phyloP scores from a whole-genome alignment of 257 asterid species.

The Craterostigma plantagineum region DNA sequence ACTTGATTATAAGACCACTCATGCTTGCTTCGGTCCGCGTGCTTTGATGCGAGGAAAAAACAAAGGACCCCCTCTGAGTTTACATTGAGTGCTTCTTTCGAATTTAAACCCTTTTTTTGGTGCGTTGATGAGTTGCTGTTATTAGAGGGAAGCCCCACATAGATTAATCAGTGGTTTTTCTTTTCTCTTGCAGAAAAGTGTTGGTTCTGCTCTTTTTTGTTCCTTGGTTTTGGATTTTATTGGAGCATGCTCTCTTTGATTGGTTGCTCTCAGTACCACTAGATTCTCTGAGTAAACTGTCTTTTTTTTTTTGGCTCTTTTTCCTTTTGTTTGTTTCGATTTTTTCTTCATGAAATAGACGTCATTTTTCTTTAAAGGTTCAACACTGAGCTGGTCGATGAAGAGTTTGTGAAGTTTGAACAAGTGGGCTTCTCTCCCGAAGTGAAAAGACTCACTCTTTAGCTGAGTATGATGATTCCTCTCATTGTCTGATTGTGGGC shows the following conservation, averaged over 20 bases:
- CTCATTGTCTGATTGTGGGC: constrained; percentile 1
- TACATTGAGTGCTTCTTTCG: not conserved
- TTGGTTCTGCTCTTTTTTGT: constrained; percentile 18
- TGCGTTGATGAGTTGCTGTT: constrained; percentile 19
- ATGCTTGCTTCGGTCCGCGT: constrained; percentile 80
- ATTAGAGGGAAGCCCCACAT: constrained; percentile 45
- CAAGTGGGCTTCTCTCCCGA: constrained; percentile 6
- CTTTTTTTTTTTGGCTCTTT: constrained; percentile 13
- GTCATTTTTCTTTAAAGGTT: constrained; percentile 3
- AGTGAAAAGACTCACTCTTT: constrained; percentile 13
- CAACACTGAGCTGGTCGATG: constrained; percentile 2
- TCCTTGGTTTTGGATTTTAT: constrained; percentile 46
- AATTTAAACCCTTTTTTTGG: constrained; percentile 10
- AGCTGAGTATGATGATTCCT: not conserved
- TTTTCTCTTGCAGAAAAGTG: constrained; percentile 3
- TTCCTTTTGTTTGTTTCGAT: constrained; percentile 5
- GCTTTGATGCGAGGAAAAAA: constrained; percentile 40
- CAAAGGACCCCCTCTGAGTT: constrained; percentile 20
- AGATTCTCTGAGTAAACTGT: constrained; percentile 31
- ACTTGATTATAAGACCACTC: constrained; percentile 36
- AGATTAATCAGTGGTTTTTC: constrained; percentile 36
- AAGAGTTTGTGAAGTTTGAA: constrained; percentile 9
- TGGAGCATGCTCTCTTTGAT: constrained; percentile 41
- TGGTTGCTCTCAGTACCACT: constrained; percentile 24
- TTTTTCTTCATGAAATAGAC: not conserved